These are phyloP conservation scores for Alternaria sp. DNA, from an alignment of 2,329 filamentous ascomycete species.

Conservation along the genomic window DNA sequence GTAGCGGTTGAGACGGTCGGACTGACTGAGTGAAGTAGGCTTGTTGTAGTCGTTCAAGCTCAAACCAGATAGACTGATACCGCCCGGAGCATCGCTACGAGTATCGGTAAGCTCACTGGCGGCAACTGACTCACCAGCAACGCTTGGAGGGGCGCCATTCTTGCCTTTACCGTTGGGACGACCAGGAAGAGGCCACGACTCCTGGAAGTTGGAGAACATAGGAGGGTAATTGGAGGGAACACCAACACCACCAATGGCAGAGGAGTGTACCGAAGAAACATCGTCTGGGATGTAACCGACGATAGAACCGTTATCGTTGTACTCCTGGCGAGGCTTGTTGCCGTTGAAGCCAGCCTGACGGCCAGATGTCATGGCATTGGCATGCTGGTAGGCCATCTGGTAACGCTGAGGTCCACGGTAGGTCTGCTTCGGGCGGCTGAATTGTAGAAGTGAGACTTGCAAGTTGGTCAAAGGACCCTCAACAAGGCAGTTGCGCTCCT, in stretches of 20 bases:
- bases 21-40: constrained; percentile 78
- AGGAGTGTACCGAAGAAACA: constrained; percentile 94
- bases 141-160: constrained; percentile 71
- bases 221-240: constrained; percentile 84
- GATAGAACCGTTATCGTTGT: constrained; percentile 82
- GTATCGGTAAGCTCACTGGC: constrained; percentile 90
- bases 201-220: constrained; percentile 94
- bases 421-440: constrained; percentile 89
- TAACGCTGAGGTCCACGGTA: constrained; percentile 90
- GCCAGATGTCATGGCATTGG: constrained; percentile 65
- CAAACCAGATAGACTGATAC: constrained; percentile 86
- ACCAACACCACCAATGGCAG: constrained; percentile 84
- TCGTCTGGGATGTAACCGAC: constrained; percentile 97
- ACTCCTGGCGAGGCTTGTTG: constrained; percentile 62
- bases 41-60: constrained; percentile 76
- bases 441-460: constrained; percentile 94
- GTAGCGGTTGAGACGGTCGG: constrained; percentile 91
- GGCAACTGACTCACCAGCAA: constrained; percentile 91
- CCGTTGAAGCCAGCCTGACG: constrained; percentile 54
- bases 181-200: constrained; percentile 86
- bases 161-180: constrained; percentile 74
- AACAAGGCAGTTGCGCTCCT: constrained; percentile 93
- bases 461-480: constrained; percentile 94
- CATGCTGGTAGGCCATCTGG: constrained; percentile 78
- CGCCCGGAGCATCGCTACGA: constrained; percentile 79